Evolutionary conservation across 257 asterid genomes (phyloP).

Genomic region (Rehmannia glutinosa): DNA sequence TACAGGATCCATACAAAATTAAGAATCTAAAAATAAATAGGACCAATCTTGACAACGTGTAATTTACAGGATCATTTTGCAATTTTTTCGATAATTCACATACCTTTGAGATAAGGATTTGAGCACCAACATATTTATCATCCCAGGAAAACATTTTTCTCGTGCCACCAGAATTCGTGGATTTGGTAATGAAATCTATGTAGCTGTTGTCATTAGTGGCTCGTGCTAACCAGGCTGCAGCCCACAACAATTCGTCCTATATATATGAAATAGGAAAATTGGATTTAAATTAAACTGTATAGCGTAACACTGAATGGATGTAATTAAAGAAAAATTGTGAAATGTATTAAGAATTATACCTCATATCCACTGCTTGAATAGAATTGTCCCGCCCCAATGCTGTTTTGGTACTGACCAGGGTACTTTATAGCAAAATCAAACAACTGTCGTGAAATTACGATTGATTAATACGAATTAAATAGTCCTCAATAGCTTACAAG

Average conservation of each 20-base stretch:
- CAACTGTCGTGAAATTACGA: slow-evolving; percentile 32
- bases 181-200: slow-evolving; percentile 10
- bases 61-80: no score
- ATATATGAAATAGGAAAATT: no score
- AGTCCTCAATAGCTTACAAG: no score
- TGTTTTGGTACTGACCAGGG: slow-evolving; percentile 36
- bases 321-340: no score
- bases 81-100: no score
- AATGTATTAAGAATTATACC: slow-evolving; percentile 22
- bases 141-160: slow-evolving; percentile 62
- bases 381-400: slow-evolving; percentile 41
- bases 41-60: no score
- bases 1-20: no score
- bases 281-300: no score
- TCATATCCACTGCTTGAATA: slow-evolving; percentile 54
- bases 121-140: slow-evolving; percentile 54
- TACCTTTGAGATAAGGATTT: slow-evolving; percentile 50
- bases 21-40: no score
- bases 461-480: no score
- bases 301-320: no score
- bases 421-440: slow-evolving; percentile 44
- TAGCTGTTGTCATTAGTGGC: slow-evolving; percentile 40
- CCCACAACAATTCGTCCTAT: slow-evolving; percentile 71
- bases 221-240: slow-evolving; percentile 54
- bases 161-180: slow-evolving; percentile 36